Evolutionary conservation across 495 filamentous ascomycete genomes (phyloP), one percentile per base, ranked within the genome.

Genomic region (Parathielavia hyrcaniae): DNA sequence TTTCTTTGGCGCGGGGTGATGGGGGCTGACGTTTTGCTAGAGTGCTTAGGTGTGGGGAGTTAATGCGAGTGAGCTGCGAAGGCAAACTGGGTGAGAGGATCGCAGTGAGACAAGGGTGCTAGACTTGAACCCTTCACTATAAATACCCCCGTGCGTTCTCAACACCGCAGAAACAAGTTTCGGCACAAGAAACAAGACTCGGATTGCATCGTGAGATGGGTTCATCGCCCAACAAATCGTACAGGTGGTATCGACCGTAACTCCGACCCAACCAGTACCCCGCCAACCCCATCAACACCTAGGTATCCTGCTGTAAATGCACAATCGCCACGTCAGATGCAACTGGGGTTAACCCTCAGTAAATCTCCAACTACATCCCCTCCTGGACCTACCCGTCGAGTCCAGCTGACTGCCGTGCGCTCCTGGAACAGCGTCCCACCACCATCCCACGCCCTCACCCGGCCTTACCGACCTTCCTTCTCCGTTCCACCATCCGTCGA

Each of bases 161-260:
- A 30, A 30, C 26, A 30, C 6, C 26, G 26, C 26, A 30, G 2
- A 6, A 30, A 30, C 26, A 30, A 30, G 6, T 30, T 6, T 3
- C 26, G 6, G 26, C 26, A 30, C 26, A 2, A 2, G 2, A 6
- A 6, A 6, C 26, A 3, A 6, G 3, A 30, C 26, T 30, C 3
- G 26, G 26, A 30, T 6, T 30, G 26, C 6, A 3, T 30, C 3
- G 26, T 30, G 6, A 30, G 26, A 30, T 30, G 26, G 26, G 26
- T 6, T 3, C 26, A 30, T 30, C 2, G 26, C 26, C 26, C 26
- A 6, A 30, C 26, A 30, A 30, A 3, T 30, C 3, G 26, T 30
- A 6, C 26, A 30, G 6, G 26, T 56, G 53, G 53, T 56, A 56
- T 56, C 53, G 16, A 49, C 13, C 44, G 13, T 11, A 32, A 50